A percentile compares a stretch with the other conserved stretches of the same genome.
Evolutionary conservation across 495 filamentous ascomycete species (phyloP).

Genomic region (Hypomontagnella monticulosa): DNA sequence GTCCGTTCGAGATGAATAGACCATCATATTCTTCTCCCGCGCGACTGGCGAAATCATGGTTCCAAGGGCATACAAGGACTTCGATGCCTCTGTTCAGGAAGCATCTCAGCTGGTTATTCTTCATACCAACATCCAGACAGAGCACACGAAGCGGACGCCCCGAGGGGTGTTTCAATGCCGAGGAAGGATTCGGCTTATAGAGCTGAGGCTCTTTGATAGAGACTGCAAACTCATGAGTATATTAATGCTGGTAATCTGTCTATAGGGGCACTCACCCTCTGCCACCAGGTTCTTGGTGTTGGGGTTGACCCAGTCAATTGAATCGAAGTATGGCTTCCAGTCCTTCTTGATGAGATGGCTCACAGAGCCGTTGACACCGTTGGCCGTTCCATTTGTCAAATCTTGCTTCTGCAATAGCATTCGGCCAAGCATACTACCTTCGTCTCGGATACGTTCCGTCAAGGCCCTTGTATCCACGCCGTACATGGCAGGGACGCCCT

Average conservation of each 20-base stretch:
- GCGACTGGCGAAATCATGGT: slow-evolving; percentile 84
- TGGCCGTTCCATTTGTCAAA: slow-evolving; percentile 58
- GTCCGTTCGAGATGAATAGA: slow-evolving; percentile 96
- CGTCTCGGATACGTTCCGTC: slow-evolving; percentile 90
- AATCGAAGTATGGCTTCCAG: slow-evolving; percentile 76
- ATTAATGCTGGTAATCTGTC: slow-evolving; percentile 3
- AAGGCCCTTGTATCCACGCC: slow-evolving; percentile 93
- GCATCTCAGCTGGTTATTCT: slow-evolving; percentile 96
- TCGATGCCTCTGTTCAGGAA: slow-evolving; percentile 91
- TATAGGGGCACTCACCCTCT: slow-evolving; percentile 74
- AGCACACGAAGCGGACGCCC: slow-evolving; percentile 86
- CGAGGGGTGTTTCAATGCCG: slow-evolving; percentile 80
- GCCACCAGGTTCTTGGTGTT: slow-evolving; percentile 90
- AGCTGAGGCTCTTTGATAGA: slow-evolving; percentile 84
- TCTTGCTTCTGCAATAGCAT: slow-evolving; percentile 77
- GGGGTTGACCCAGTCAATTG: slow-evolving; percentile 87
- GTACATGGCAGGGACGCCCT: slow-evolving; percentile 94
- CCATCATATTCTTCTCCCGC: slow-evolving; percentile 88
- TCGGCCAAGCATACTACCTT: slow-evolving; percentile 96
- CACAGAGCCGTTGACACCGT: slow-evolving; percentile 44
- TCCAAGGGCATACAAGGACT: slow-evolving; percentile 93
- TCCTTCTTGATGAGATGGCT: slow-evolving; percentile 48
- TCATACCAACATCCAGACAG: slow-evolving; percentile 95
- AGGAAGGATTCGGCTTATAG: slow-evolving; percentile 73
- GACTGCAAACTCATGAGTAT: slow-evolving; percentile 66